Evolutionary conservation across 257 asterid genomes (phyloP).

Genomic region (Solanum gracilifrons): DNA sequence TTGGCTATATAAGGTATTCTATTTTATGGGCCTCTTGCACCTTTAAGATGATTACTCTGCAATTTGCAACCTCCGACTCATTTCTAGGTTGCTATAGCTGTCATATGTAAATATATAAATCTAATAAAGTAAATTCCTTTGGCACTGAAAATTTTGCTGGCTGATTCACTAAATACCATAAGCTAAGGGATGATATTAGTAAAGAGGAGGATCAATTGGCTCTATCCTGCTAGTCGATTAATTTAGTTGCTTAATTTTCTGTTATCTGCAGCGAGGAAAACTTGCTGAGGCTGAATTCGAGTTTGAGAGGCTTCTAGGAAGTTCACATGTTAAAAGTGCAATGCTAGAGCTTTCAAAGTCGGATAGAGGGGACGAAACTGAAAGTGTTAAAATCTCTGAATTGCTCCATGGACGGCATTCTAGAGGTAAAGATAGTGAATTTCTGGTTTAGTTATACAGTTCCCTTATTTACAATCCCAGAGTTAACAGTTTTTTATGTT

Average conservation of each 20-base stretch:
- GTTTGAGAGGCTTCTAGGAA: slow-evolving; percentile 77
- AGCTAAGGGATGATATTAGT: not conserved
- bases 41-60: not conserved
- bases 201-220: not conserved
- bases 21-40: not conserved
- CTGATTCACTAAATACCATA: not conserved
- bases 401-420: slow-evolving; percentile 66
- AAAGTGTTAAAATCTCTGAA: slow-evolving; percentile 37
- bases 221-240: not conserved
- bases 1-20: slow-evolving; percentile 83
- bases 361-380: slow-evolving; percentile 62
- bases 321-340: slow-evolving; percentile 57
- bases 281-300: slow-evolving; percentile 66
- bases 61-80: not conserved
- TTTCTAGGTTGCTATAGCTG: not conserved
- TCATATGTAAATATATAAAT: not conserved
- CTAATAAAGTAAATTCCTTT: not conserved
- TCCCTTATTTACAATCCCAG: not conserved
- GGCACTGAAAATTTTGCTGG: not conserved
- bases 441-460: not conserved
- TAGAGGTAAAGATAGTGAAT: slow-evolving; percentile 41
- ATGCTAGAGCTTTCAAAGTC: slow-evolving; percentile 64
- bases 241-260: not conserved
- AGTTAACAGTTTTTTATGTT: not conserved
- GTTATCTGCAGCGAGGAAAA: slow-evolving; percentile 54